Evolutionary conservation across 148 eudicot species (phyloP).

Genomic region (Rhododendron griersonianum): DNA sequence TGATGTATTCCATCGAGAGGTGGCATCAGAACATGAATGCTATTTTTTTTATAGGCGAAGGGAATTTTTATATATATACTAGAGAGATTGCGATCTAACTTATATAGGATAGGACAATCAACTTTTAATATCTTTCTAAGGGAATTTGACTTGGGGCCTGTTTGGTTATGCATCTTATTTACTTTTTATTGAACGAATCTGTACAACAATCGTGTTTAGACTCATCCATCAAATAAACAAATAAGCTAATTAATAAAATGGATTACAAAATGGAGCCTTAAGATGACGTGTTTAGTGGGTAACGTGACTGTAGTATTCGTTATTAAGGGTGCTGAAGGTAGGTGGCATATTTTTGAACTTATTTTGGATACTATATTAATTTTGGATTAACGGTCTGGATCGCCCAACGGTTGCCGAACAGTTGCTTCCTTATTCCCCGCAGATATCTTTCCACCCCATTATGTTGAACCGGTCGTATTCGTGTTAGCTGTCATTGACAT

Average conservation of each 20-base stretch:
- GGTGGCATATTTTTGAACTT: not conserved
- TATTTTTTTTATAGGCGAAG: too few relatives aligned
- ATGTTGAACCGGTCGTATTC: not conserved
- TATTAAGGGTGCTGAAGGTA: not conserved
- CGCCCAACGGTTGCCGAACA: too few relatives aligned
- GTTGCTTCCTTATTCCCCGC: not conserved
- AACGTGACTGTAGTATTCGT: not conserved
- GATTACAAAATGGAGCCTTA: not conserved
- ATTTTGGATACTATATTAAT: not conserved
- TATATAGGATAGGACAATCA: not conserved
- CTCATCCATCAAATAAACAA: not conserved
- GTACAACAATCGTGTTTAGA: not conserved
- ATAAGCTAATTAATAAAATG: not conserved
- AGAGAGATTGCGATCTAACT: too few relatives aligned
- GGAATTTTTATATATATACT: too few relatives aligned
- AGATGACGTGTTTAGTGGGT: not conserved
- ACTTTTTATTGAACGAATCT: not conserved
- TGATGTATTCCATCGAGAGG: too few relatives aligned
- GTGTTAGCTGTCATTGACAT: not conserved
- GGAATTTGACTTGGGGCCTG: not conserved
- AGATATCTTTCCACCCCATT: not conserved
- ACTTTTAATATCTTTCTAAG: not conserved
- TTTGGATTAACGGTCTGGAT: too few relatives aligned
- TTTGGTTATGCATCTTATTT: not conserved
- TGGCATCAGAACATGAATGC: too few relatives aligned